Conservation (phyloP, 768 basidiomycete species). For the Megacollybia marginata region DNA sequence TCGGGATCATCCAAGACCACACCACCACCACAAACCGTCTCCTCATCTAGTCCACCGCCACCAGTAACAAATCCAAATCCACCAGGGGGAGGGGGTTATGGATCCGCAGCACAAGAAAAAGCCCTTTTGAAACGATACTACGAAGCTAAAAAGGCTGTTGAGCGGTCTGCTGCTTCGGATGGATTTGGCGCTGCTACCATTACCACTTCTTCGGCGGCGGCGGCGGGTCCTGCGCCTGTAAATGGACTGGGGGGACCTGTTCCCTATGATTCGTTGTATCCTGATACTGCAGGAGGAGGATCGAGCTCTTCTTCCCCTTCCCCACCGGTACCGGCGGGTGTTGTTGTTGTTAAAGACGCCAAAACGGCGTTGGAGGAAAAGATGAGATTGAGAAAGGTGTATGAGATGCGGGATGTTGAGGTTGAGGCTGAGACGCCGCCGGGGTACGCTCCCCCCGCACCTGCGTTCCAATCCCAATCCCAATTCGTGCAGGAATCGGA, state of each 20-base stretch:
- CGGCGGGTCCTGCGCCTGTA: constrained; percentile 12
- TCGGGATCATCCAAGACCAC: too few relatives aligned
- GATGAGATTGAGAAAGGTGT: constrained; percentile 55
- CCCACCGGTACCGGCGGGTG: too few relatives aligned
- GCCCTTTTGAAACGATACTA: constrained; percentile 60
- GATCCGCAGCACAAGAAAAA: constrained; percentile 70
- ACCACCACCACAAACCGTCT: too few relatives aligned
- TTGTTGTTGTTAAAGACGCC: too few relatives aligned
- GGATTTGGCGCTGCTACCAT: too few relatives aligned
- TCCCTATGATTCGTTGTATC: constrained; percentile 58
- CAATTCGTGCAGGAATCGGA: too few relatives aligned
- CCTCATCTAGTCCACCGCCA: too few relatives aligned
- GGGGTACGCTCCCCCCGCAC: constrained; percentile 25
- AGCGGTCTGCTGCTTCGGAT: constrained; percentile 33
- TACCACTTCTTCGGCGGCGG: too few relatives aligned
- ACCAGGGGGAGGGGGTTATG: constrained; percentile 30
- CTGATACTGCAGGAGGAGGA: constrained; percentile 9
- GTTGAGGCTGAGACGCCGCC: too few relatives aligned
- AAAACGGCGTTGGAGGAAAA: constrained; percentile 41
- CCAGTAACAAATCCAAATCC: too few relatives aligned
- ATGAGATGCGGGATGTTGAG: constrained; percentile 65
- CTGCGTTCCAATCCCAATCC: too few relatives aligned
- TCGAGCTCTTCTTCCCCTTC: too few relatives aligned
- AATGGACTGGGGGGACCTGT: constrained; percentile 9
- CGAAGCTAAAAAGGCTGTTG: constrained; percentile 63